phyloP scores from a whole-genome alignment of 176 grass and related monocot genomes.

The Musa troglodytarum region DNA sequence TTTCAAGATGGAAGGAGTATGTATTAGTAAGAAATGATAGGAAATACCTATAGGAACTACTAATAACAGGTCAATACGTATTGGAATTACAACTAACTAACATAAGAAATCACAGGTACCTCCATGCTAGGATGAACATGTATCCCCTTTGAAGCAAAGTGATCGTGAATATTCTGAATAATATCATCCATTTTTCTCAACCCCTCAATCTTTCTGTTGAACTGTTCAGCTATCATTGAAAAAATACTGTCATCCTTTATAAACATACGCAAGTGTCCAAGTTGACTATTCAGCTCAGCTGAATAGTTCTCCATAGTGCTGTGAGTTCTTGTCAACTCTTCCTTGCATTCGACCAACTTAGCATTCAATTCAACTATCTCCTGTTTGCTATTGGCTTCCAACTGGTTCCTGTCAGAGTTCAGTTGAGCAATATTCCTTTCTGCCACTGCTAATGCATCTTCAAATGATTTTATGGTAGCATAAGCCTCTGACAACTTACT shows the following conservation, averaged over 20 bases:
- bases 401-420: constrained; percentile 46
- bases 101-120: constrained; percentile 33
- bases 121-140: constrained; percentile 42
- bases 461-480: constrained; percentile 51
- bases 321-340: constrained; percentile 54
- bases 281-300: constrained; percentile 45
- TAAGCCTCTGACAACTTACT: constrained; percentile 59
- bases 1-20: no score
- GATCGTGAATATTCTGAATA: constrained; percentile 58
- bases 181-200: constrained; percentile 60
- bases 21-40: no score
- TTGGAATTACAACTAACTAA: background rate
- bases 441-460: constrained; percentile 61
- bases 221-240: constrained; percentile 57
- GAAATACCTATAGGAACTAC: no score
- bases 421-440: constrained; percentile 36
- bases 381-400: constrained; percentile 40
- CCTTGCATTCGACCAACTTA: constrained; percentile 55
- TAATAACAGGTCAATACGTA: no score
- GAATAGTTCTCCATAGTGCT: constrained; percentile 52
- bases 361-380: constrained; percentile 49
- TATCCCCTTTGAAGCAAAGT: constrained; percentile 53
- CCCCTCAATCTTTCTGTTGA: constrained; percentile 45
- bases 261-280: constrained; percentile 58
- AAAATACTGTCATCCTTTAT: constrained; percentile 51